Evolutionary conservation across 305 asterid species (phyloP).

Genomic region (Salvia sclarea): DNA sequence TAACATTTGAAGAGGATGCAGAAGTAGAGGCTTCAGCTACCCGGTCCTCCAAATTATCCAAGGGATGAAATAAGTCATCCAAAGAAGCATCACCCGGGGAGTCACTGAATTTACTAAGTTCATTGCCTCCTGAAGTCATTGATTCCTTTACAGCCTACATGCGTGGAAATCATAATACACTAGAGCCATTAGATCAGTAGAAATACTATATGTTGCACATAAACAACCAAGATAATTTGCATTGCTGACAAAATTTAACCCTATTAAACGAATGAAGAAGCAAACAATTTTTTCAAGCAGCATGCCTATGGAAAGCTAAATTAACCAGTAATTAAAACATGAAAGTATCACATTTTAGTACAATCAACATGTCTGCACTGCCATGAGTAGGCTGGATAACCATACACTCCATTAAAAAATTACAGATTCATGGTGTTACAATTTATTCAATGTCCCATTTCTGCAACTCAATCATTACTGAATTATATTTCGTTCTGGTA

Average conservation of each 20-base stretch:
- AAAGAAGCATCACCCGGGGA: slow-evolving; percentile 93
- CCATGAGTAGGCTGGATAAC: slow-evolving; percentile 14
- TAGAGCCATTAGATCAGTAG: slow-evolving; percentile 7
- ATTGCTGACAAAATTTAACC: slow-evolving; percentile 7
- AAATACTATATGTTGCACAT: slow-evolving; percentile 5
- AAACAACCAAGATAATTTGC: slow-evolving; percentile 12
- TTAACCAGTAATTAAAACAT: slow-evolving; percentile 18
- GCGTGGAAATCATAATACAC: slow-evolving; percentile 27
- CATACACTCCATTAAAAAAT: slow-evolving; percentile 5
- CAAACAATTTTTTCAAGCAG: background rate
- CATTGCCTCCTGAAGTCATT: slow-evolving; percentile 54
- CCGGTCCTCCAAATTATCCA: slow-evolving; percentile 55
- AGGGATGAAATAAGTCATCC: slow-evolving; percentile 93
- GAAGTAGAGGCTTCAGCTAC: slow-evolving; percentile 80
- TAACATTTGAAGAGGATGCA: slow-evolving; percentile 67
- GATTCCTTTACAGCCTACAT: slow-evolving; percentile 67
- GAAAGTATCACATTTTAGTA: slow-evolving; percentile 12
- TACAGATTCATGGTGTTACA: slow-evolving; percentile 12
- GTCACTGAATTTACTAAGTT: slow-evolving; percentile 92
- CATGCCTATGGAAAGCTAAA: slow-evolving; percentile 2
- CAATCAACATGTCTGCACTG: slow-evolving; percentile 14
- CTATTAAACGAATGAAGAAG: background rate
- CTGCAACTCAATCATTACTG: background rate
- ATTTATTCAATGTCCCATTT: background rate
- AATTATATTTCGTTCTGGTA: background rate